These are phyloP conservation scores for Corylus americana DNA, from an alignment of 306 rosid genomes.

Conservation along the genomic window DNA sequence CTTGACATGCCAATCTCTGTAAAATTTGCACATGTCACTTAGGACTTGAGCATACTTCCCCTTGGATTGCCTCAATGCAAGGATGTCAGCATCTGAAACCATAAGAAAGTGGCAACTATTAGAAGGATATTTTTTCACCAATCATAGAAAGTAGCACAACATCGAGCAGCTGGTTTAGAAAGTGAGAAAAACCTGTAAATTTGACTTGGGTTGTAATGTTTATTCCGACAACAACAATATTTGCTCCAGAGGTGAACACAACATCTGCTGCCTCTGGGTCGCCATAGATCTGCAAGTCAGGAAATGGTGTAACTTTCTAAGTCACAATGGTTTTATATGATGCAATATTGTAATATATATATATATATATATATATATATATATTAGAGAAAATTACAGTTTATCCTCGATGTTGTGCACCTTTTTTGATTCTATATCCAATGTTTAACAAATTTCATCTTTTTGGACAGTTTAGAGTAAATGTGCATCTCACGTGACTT, in stretches of 20 bases:
- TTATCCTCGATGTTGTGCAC: too few species aligned
- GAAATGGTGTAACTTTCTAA: slow-evolving; percentile 17
- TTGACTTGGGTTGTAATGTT: slow-evolving; percentile 86
- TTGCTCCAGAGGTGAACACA: slow-evolving; percentile 92
- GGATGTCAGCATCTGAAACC: slow-evolving; percentile 82
- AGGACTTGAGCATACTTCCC: slow-evolving; percentile 69
- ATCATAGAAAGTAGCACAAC: slow-evolving; percentile 12
- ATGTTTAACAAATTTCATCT: too few species aligned
- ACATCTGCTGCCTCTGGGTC: slow-evolving; percentile 98
- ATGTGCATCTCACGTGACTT: too few species aligned
- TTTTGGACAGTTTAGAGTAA: too few species aligned
- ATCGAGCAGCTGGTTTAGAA: slow-evolving; percentile 14
- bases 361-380: too few species aligned
- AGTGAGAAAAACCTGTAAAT: slow-evolving; percentile 58
- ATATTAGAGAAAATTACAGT: too few species aligned
- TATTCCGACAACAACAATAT: slow-evolving; percentile 83
- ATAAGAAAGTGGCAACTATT: slow-evolving; percentile 22
- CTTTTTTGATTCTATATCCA: too few species aligned
- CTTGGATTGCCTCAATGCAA: slow-evolving; percentile 66
- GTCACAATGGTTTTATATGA: neutral
- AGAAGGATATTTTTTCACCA: slow-evolving; percentile 17
- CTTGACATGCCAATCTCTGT: slow-evolving; percentile 90
- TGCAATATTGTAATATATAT: neutral
- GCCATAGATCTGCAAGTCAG: slow-evolving; percentile 67
- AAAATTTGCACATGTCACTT: slow-evolving; percentile 73